A percentile compares a stretch with the other conserved stretches of the same genome.
Evolutionary conservation across 495 filamentous ascomycete genomes (phyloP).

Genomic region (Hypomontagnella monticulosa): DNA sequence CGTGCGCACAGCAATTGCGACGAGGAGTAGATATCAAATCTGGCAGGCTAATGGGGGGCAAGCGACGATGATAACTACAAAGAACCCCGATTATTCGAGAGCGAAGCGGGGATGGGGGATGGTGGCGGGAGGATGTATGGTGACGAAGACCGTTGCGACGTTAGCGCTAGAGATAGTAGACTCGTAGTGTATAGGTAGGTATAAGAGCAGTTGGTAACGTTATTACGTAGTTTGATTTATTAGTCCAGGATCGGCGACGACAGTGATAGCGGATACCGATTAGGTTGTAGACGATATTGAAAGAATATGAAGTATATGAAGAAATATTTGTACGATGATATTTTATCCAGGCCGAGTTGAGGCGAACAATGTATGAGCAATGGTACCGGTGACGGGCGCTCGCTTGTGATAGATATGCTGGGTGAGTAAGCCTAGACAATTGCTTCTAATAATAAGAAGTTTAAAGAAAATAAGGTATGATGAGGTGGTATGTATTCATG

Average conservation of each 20-base stretch:
- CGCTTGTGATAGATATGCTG: no score
- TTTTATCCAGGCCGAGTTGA: slow-evolving; percentile 8
- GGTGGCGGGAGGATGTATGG: background rate
- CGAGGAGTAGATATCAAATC: background rate
- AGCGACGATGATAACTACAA: slow-evolving; percentile 7
- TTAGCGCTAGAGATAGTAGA: background rate
- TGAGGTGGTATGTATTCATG: background rate
- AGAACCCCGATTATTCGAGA: slow-evolving; percentile 6
- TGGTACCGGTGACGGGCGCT: no score
- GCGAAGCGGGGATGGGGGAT: slow-evolving; percentile 2
- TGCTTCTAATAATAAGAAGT: no score
- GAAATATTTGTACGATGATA: background rate
- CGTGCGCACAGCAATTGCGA: slow-evolving; percentile 29
- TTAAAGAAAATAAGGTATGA: background rate
- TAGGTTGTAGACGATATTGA: background rate
- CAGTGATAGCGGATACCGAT: background rate
- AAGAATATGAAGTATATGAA: no score
- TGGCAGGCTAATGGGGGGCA: background rate
- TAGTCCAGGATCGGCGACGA: background rate
- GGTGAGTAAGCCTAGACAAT: background rate
- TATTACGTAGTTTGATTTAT: slow-evolving; percentile 3
- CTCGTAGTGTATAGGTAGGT: background rate
- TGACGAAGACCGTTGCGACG: background rate
- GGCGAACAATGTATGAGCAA: background rate
- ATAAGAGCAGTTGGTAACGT: background rate